Base-by-base conservation (phyloP, 1,139 yeast species). In the Yamadazyma atlantica region DNA sequence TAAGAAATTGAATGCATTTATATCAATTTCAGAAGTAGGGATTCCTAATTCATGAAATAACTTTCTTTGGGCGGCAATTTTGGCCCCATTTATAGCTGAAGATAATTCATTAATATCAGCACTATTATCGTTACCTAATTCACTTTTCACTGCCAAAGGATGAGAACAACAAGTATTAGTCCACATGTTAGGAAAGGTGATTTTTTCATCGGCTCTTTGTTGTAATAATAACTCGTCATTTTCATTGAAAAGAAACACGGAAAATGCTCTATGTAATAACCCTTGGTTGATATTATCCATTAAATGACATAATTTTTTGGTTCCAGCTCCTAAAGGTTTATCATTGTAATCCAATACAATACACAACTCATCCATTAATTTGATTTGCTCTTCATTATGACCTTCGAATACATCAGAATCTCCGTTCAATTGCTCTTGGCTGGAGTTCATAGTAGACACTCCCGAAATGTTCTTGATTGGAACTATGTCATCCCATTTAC, bases 91-190 rank as follows among this genome's bases (percentile, higher is more conserved):
- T 8, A 92, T 70, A 14, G 95, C 85, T 30, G 51, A 54, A 10
- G 49, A 40, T 43, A 71, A 58, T 23, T 71, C 64, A 46, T 74
- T 17, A 44, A 53, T 13, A 41, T 41, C 29, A 9, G 12, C 17
- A 30, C 12, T 19, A 13, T 58, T 52, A 15, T 45, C 41, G 13
- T 64, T 49, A 8, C 96, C 97, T 55, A 89, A 68, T 62, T 92
- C 99, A 29, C 79, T 69, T 27, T 83, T 77, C 19, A 88, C 80
- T 43, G 96, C 88, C 41, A 92, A 71, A 4, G 99, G 99, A 62
- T 92, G 99, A 0, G 97, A 90, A 61, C 99, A 92, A 64, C 98
- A 94, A 2, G 99, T 94, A 61, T 92, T 92, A 30, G 99, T 92
- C 99, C 99, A 92, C 84, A 88, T 80, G 42, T 79, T 80, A 2